A percentile compares a stretch with the other conserved stretches of the same genome.
Evolutionary conservation across 306 rosid species (phyloP).

Genomic region (Cucurbita pepo): DNA sequence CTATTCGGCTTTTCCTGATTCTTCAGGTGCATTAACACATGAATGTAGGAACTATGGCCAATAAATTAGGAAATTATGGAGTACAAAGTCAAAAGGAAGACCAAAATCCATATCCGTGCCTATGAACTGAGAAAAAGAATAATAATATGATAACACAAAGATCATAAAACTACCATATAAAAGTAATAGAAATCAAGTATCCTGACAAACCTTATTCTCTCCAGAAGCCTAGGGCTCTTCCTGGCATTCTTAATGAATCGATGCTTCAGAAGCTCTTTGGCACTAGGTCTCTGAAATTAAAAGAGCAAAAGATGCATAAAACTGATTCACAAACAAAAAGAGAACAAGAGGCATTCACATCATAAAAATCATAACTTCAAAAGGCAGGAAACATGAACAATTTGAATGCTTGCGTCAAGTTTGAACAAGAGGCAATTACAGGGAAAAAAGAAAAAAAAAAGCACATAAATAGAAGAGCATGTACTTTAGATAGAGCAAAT

Average conservation of each 20-base stretch:
- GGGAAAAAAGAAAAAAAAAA: neutral
- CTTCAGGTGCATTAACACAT: neutral
- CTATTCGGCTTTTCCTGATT: neutral
- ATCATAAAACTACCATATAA: neutral
- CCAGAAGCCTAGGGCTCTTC: constrained; percentile 75
- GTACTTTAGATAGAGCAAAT: neutral
- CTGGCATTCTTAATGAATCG: constrained; percentile 81
- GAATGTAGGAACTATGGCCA: neutral
- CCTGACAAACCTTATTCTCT: constrained; percentile 70
- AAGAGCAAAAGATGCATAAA: constrained; percentile 9
- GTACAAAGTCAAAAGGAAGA: neutral
- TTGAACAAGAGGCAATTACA: neutral
- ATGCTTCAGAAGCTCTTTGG: constrained; percentile 88
- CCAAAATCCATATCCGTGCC: neutral
- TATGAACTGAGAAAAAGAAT: neutral
- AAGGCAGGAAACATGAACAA: neutral
- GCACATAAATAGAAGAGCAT: neutral
- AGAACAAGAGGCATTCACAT: too few relatives aligned
- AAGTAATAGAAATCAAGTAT: constrained; percentile 7
- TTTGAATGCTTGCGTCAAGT: neutral
- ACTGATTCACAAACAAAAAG: neutral
- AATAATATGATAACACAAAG: neutral
- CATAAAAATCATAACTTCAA: neutral
- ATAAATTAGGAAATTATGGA: neutral
- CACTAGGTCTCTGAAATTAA: constrained; percentile 76